Base-by-base conservation (phyloP, 345 rosid species). In the Capsella bursapastoris region DNA sequence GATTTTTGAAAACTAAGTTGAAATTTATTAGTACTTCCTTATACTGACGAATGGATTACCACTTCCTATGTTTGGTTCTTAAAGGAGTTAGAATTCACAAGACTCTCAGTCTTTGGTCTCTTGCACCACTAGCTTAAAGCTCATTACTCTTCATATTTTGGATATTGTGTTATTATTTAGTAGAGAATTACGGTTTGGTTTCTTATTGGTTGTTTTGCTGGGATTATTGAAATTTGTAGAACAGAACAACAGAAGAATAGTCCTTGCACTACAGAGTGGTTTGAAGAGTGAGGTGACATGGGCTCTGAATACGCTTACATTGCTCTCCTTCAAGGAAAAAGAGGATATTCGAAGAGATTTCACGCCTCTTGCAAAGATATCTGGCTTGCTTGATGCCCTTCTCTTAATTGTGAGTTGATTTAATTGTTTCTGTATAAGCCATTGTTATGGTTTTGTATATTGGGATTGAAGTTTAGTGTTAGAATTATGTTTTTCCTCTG, bases 331-430 rank as follows among this genome's bases (percentile, higher is more conserved):
- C 88, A 95, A 90, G 71, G 99, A 92, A 62, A 95, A 84, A 64
- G 97, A 95, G 3, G 99, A 92, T 71, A 67, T 89, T 81, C 93
- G 97, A 66, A 89, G 82, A 85, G 97, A 95, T 57, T 66, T 88
- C 12, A 83, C 86, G 2, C 88, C 95, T 76, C 89, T 89, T n/a
- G 89, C 96, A 2, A 90, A 95, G 79, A 89, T 95, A 60, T 89
- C 96, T n/a, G 96, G 94, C 82, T 80, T 95, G 84, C 98, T 95
- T 27, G 99, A 95, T 80, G 98, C 92, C 18, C 86, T 95, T 80
- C 97, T 95, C 70, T 88, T 88, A 75, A 90, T 95, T 70, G 98
- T 95, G 84, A 58, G 97, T 73, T 70, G 11, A 12, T 53, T 25
- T 10, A n/a, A 14, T 73, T 55, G 38, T 51, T 28, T 57, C 57